These are phyloP conservation scores for Kodamaea neixiangensis DNA, from an alignment of 805 yeast species.

Conservation along the genomic window DNA sequence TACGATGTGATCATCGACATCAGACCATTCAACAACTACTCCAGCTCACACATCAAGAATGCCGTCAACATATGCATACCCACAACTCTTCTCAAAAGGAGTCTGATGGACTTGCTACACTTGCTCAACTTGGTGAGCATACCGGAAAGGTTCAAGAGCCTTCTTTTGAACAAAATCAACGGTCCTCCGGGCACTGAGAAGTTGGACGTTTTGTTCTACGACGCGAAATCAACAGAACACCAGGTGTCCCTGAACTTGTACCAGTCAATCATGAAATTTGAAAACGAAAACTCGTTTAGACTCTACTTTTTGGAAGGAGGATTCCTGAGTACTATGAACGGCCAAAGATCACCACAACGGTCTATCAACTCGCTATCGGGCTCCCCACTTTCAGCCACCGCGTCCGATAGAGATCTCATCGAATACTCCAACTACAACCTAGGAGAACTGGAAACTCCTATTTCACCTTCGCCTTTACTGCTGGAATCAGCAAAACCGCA, in stretches of 20 bases:
- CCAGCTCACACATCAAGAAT: slow-evolving; percentile 27
- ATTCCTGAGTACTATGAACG: slow-evolving; percentile 13
- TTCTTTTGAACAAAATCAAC: slow-evolving; percentile 18
- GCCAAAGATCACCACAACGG: not conserved
- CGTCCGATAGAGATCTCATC: not conserved
- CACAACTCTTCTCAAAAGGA: slow-evolving; percentile 44
- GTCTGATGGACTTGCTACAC: slow-evolving; percentile 32
- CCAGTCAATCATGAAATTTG: slow-evolving; percentile 37
- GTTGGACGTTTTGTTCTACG: slow-evolving; percentile 35
- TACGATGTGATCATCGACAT: slow-evolving; percentile 34
- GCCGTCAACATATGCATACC: slow-evolving; percentile 46
- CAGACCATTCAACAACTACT: slow-evolving; percentile 40
- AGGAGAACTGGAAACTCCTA: slow-evolving; percentile 1
- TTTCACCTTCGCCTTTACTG: not conserved
- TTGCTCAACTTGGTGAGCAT: slow-evolving; percentile 35
- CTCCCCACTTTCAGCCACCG: slow-evolving; percentile 4
- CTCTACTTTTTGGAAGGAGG: slow-evolving; percentile 32
- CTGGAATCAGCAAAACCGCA: not conserved
- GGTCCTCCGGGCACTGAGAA: slow-evolving; percentile 4
- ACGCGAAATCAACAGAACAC: slow-evolving; percentile 24
- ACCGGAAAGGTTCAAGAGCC: slow-evolving; percentile 20
- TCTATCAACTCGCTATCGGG: not conserved
- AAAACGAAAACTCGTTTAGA: slow-evolving; percentile 20
- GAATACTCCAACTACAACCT: not conserved
- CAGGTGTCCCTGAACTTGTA: slow-evolving; percentile 28